Conservation (phyloP, 345 rosid genomes). For the Salix suchowensis region DNA sequence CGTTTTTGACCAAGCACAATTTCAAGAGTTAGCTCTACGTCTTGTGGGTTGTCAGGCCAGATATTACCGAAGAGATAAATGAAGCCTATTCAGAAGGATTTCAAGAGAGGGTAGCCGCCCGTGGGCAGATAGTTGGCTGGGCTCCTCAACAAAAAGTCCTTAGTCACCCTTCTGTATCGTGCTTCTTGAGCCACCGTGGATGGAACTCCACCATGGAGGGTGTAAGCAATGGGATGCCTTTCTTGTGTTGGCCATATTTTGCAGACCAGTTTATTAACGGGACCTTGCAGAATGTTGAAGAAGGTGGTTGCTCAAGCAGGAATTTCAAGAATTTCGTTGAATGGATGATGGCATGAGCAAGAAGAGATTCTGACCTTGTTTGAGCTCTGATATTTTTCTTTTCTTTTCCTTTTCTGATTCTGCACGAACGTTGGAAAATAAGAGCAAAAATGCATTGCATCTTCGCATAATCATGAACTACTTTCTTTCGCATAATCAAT, state of each 20-base stretch:
- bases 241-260: neutral
- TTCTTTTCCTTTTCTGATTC: neutral
- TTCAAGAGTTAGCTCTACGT: neutral
- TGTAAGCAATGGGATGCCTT: neutral
- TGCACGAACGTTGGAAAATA: neutral
- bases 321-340: neutral
- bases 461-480: neutral
- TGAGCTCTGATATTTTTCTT: neutral
- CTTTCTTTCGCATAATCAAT: neutral
- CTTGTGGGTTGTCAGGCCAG: slow-evolving; percentile 4
- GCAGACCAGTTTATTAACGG: neutral
- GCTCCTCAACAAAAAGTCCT: neutral
- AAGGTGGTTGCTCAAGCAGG: neutral
- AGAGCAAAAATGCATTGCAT: neutral
- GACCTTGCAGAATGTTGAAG: neutral
- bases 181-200: slow-evolving; percentile 2
- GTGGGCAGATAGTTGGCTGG: neutral
- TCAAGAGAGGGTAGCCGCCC: neutral
- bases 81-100: neutral
- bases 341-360: neutral
- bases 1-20: neutral
- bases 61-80: neutral
- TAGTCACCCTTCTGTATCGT: neutral
- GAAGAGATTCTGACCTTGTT: neutral
- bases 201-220: slow-evolving; percentile 2